Percentiles rank a stretch among this genome's conserved stretches.
phyloP scores from a whole-genome alignment of 2,329 filamentous ascomycete species.

The Alternaria brassicae region DNA sequence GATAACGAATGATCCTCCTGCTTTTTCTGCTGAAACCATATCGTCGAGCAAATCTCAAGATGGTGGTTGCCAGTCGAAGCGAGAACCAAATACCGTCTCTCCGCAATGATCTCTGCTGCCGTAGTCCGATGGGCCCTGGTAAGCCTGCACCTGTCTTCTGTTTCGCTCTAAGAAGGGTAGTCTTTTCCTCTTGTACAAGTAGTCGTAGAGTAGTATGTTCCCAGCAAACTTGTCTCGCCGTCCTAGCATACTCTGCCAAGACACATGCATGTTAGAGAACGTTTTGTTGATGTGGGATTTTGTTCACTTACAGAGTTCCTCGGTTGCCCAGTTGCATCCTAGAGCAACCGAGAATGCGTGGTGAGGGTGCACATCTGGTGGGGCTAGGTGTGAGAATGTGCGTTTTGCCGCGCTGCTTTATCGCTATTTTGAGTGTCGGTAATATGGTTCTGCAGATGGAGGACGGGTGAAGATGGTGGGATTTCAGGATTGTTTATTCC shows the following conservation, averaged over 20 bases:
- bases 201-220: constrained; percentile 38
- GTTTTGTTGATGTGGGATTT: background rate
- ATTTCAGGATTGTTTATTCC: constrained; percentile 5
- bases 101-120: background rate
- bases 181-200: constrained; percentile 26
- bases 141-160: constrained; percentile 24
- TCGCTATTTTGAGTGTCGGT: background rate
- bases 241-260: constrained; percentile 33
- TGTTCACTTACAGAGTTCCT: constrained; percentile 6
- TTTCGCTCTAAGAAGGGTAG: constrained; percentile 40
- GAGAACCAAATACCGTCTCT: constrained; percentile 4
- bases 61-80: constrained; percentile 33
- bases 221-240: constrained; percentile 27
- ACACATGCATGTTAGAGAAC: background rate
- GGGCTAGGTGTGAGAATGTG: background rate
- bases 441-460: background rate
- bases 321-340: constrained; percentile 18
- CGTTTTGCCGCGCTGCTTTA: background rate
- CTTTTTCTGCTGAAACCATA: constrained; percentile 34
- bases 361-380: constrained; percentile 6
- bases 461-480: background rate
- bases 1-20: constrained; percentile 27
- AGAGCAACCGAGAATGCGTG: constrained; percentile 10
- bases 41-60: constrained; percentile 28
- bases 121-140: constrained; percentile 21